Evolutionary conservation across 2,329 filamentous ascomycete genomes (phyloP).

Genomic region (Neonectria faginata): DNA sequence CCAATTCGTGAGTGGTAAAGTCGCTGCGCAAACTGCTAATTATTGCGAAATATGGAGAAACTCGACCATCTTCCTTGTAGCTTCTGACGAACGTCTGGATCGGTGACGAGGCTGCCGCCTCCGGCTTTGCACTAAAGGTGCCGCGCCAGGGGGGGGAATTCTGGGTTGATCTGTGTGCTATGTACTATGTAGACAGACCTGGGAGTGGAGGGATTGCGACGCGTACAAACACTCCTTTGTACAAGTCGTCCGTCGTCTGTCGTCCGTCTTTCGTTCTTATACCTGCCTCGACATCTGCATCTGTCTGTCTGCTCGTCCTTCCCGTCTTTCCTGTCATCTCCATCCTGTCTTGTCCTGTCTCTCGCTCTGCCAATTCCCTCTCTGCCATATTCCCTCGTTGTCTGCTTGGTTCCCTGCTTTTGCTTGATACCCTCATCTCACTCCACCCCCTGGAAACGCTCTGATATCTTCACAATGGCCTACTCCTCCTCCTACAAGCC

Average conservation of each 20-base stretch:
- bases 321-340: neutral
- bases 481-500: slow-evolving; percentile 47
- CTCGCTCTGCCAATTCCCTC: neutral
- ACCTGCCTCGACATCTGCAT: neutral
- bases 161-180: neutral
- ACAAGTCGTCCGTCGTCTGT: neutral
- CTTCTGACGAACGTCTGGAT: slow-evolving; percentile 4
- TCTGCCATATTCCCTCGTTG: neutral
- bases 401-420: neutral
- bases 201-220: neutral
- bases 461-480: slow-evolving; percentile 40
- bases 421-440: slow-evolving; percentile 2
- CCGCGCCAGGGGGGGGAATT: neutral
- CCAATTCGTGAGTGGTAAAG: too few species aligned
- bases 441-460: neutral
- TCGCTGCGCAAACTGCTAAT: neutral
- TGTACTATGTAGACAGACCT: neutral
- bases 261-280: neutral
- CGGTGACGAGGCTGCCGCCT: slow-evolving; percentile 9
- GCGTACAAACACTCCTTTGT: neutral
- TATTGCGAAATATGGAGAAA: neutral
- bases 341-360: neutral
- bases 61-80: neutral
- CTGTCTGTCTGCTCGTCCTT: neutral
- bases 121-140: neutral